Conservation (phyloP, 768 basidiomycete genomes). For the Coprinopsis marcescibilis region DNA sequence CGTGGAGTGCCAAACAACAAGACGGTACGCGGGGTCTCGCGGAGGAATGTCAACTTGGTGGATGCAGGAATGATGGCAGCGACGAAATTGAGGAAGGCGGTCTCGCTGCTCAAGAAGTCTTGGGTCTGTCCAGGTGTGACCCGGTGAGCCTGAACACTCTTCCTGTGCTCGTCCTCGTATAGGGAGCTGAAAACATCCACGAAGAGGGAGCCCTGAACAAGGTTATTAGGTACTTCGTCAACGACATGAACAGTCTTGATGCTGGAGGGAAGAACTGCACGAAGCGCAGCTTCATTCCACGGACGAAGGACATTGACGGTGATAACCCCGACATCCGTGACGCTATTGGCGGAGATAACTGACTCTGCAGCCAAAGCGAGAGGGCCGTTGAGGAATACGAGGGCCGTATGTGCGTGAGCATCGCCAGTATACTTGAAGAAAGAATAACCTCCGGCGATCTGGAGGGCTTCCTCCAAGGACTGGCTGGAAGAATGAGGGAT, state of each 20-base stretch:
- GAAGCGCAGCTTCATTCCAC: conserved; percentile 69
- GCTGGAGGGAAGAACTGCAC: conserved; percentile 50
- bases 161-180: conserved; percentile 32
- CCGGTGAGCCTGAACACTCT: conserved; percentile 48
- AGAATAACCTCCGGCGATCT: conserved; percentile 56
- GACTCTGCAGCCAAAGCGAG: conserved; percentile 61
- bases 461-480: conserved; percentile 44
- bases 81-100: conserved; percentile 40
- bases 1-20: conserved; percentile 61
- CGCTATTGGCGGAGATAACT: conserved; percentile 30
- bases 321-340: conserved; percentile 56
- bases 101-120: conserved; percentile 39
- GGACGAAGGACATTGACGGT: conserved; percentile 77
- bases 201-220: conserved; percentile 60
- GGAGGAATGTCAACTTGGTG: conserved; percentile 20
- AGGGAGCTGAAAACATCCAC: conserved; percentile 65
- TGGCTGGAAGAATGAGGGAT: conserved; percentile 16
- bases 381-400: conserved; percentile 74
- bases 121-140: conserved; percentile 53
- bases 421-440: conserved; percentile 76
- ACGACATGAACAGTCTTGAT: conserved; percentile 62
- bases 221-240: conserved; percentile 66
- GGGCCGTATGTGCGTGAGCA: conserved; percentile 50
- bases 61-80: conserved; percentile 21
- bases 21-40: conserved; percentile 46